Evolutionary conservation across 805 yeast species (phyloP), one percentile per base, ranked within the genome.

Genomic region (Ogataea dorogensis): DNA sequence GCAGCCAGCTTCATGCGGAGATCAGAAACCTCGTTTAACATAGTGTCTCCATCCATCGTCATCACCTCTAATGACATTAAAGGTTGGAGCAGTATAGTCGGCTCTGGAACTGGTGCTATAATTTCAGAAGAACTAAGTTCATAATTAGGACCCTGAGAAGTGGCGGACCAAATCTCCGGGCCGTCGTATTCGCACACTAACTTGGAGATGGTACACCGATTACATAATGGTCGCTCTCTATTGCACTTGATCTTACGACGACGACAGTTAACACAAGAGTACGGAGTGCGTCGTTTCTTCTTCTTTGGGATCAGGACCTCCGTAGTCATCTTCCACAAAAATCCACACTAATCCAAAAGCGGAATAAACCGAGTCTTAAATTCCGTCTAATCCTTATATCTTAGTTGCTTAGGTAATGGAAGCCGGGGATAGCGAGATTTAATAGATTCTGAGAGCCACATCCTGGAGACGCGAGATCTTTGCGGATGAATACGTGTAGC

Each of bases 161-260:
- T 5, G 14, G 28, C 19, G 5, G 22, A 17, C 53, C 53, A 49
- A 17, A 36, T 12, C 9, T 50, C 33, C 2, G 51, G 48, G 5
- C 54, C 52, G 24, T 53, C 56, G 30, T 51, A 53, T 11, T 38
- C 44, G 33, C 58, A 53, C 1, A 7, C 16, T 11, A 41, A 20
- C n/a, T 28, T 31, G 10, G 49, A 34, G 16, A 46, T 43, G 3
- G 28, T 22, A 28, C 58, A 53, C 28, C 47, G 23, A 8, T 43
- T 32, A 38, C 58, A 53, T 2, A 36, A 21, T 2, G 58, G 58
- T 30, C 47, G 42, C 3, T 21, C 30, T n/a, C 55, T 37, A 29
- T 51, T 51, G 36, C 58, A 53, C 38, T 53, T 53, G 25, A 51
- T 43, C 41, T 53, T 53, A 9, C 49, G 19, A 13, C 41, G 44